Evolutionary conservation across 495 filamentous ascomycete genomes (phyloP), one percentile per base, ranked within the genome.

Genomic region (Neurospora sp.): DNA sequence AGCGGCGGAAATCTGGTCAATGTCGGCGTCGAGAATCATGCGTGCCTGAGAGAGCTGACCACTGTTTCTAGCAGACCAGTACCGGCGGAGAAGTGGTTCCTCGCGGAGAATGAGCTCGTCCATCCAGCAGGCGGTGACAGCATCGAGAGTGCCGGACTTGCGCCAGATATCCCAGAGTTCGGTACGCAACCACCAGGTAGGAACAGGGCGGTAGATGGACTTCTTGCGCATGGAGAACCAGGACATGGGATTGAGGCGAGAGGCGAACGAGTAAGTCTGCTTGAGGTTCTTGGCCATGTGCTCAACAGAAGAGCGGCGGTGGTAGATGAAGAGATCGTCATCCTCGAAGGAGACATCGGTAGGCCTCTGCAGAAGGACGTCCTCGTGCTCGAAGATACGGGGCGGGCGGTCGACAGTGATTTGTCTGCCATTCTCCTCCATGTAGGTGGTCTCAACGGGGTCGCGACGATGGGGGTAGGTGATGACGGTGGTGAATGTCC

Each of bases 151-250:
- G 27, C 81, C 79, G 3, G 83, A 82, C n/a, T 86, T 85, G 73
- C 89, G 89, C 89, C 89, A 91, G 6, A 85, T 83, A 71, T 88
- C 88, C 89, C 89, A 91, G 40, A 91, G 84, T 76, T 89, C 77
- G 0, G 89, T 90, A 22, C 89, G 83, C 73, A 87, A 83, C 48
- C 82, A 83, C 37, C 88, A 88, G 7, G 88, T 90, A 0, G 89
- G 89, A 5, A 79, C 71, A 5, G 40, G 73, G 1, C 71, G 69
- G 42, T 76, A 78, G 18, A 76, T 53, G 16, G 46, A 46, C 71
- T 75, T 77, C 38, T 70, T 73, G 10, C 69, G 72, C 59, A 66
- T 66, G 16, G 74, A 73, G 1, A 70, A 38, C 78, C 78, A 79
- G 0, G 70, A 37, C 1, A 42, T 3, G 2, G 73, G 76, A 12